Base-by-base conservation (phyloP, 352 stramenopile species). In the Phytopythium litorale region DNA sequence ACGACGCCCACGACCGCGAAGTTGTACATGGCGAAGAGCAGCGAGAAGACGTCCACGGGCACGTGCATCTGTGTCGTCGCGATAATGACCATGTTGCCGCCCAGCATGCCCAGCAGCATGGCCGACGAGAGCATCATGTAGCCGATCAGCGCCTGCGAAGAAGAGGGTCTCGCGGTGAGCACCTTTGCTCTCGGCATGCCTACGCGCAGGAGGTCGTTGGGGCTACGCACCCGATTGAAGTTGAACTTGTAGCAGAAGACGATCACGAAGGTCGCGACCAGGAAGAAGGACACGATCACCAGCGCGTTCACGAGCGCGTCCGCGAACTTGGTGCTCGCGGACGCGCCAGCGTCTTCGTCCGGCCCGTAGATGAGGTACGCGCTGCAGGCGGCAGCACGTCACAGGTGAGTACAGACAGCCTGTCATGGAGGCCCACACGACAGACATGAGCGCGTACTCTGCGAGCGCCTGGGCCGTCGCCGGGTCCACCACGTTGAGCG, bases 241-340 rank as follows among this genome's bases (percentile, higher is more conserved):
- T 95, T 93, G 68, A 91, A 94, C 56, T 96, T 96, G 79, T 97
- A 97, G 67, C 88, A 92, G 48, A 87, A 81, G 19, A 97, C 90
- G 62, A 97, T 96, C 9, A 95, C 74, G 53, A 97, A 97, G 33
- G 91, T 97, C 48, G 87, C 87, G 51, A 92, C 76, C 13, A 92
- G 73, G 50, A 97, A 96, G 48, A 97, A 91, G 28, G 79, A 85
- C 30, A 97, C 88, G 58, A 97, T 97, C 56, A 84, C 87, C 19
- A 97, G 66, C 9, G 91, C 89, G 62, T 97, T 97, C 50, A 96
- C 69, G 21, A 97, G 45, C 13, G 87, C 85, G 56, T 96, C 70
- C 12, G 71, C 78, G 32, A 94, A 68, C 68, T 89, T 91, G 7
- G 84, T 91, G 16, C 80, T 65, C 21, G 84, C 75, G 0, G 83